Evolutionary conservation across 2,329 filamentous ascomycete genomes (phyloP), one percentile per base, ranked within the genome.

Genomic region (Apiospora arundinis): DNA sequence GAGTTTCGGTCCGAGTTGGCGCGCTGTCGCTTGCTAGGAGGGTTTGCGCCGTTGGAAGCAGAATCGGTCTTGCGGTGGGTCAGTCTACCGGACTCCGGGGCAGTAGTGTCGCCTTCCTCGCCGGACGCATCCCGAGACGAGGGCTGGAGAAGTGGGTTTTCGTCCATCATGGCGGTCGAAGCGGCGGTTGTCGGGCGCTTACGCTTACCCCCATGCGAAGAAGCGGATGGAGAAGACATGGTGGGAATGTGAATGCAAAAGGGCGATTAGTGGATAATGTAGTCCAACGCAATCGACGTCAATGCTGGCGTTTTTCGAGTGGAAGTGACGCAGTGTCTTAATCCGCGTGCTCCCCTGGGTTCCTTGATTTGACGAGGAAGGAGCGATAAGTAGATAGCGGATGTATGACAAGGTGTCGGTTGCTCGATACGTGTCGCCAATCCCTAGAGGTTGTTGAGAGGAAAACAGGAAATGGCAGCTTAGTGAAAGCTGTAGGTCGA

Each of bases 81-180:
- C 70, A 79, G 73, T 73, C 85, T 85, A 70, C 82, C 83, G 60
- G 86, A 87, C 80, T 92, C 88, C 73, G 88, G 88, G 69, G 92
- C 89, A 21, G 92, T 91, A 75, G 93, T 93, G 77, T 92, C 91
- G 77, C 90, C 91, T 80, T 95, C 94, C 83, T 97, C 93, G 74
- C 88, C 93, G 21, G 93, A 95, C 73, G 93, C 93, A 84, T 97
- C 93, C 79, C 93, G 90, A 46, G 93, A 95, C 23, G 93, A 94
- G 46, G 92, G 88, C 80, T 92, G 90, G 75, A 92, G 87, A 68
- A 90, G 79, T 73, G 82, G 85, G 78, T 92, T 89, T 70, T 90
- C 87, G 71, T 88, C 84, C 76, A 82, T 82, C 73, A 87, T 84
- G 74, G 84, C 81, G 75, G 86, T 81, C 69, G 83, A 81, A 73